phyloP scores from a whole-genome alignment of 495 filamentous ascomycete genomes.

The Aspergillus leporis region DNA sequence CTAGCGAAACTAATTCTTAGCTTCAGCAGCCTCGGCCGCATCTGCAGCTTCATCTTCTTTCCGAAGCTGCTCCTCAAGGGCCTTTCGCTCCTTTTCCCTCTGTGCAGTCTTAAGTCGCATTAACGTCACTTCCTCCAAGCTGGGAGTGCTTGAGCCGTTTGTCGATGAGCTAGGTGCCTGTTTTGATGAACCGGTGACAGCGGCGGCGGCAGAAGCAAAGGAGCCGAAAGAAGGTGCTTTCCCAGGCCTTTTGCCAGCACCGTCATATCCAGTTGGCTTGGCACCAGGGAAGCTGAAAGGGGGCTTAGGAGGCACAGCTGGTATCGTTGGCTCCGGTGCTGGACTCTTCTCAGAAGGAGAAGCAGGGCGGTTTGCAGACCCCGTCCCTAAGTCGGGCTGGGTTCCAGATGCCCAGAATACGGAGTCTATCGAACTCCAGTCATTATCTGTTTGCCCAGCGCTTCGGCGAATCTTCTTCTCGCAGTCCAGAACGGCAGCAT shows the following conservation, averaged over 20 bases:
- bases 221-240: constrained; percentile 53
- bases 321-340: background rate
- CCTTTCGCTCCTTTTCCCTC: constrained; percentile 53
- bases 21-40: constrained; percentile 32
- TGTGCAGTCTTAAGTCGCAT: constrained; percentile 62
- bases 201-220: constrained; percentile 41
- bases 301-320: constrained; percentile 25
- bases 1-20: background rate
- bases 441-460: constrained; percentile 23
- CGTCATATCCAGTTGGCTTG: constrained; percentile 24
- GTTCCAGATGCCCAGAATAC: constrained; percentile 58
- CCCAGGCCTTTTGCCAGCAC: constrained; percentile 29
- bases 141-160: constrained; percentile 42
- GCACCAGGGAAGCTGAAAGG: constrained; percentile 41
- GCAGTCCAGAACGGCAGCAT: constrained; percentile 58
- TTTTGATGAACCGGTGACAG: constrained; percentile 28
- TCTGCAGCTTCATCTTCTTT: constrained; percentile 52
- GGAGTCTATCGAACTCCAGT: constrained; percentile 52
- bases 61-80: constrained; percentile 56
- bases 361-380: constrained; percentile 11
- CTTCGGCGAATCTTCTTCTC: constrained; percentile 39
- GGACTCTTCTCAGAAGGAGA: constrained; percentile 10
- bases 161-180: constrained; percentile 30
- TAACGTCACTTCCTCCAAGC: constrained; percentile 58
- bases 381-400: constrained; percentile 45